These are phyloP conservation scores for Aspergillus latus DNA, from an alignment of 2,329 filamentous ascomycete genomes.

Conservation along the genomic window DNA sequence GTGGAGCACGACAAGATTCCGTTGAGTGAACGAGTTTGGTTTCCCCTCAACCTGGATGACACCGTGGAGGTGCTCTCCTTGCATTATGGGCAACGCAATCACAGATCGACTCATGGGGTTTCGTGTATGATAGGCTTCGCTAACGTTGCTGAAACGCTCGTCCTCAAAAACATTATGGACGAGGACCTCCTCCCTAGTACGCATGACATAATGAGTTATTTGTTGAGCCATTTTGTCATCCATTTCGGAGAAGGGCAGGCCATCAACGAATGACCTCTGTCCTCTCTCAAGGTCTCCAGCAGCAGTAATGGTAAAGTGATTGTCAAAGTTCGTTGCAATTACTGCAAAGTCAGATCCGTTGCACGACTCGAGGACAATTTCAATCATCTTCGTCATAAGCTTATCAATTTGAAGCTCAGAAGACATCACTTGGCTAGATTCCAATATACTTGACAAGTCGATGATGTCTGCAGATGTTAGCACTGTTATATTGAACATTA, in stretches of 20 bases:
- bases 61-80: constrained; percentile 59
- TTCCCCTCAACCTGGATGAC: constrained; percentile 63
- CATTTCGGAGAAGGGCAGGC: constrained; percentile 56
- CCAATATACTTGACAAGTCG: constrained; percentile 62
- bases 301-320: constrained; percentile 61
- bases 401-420: constrained; percentile 65
- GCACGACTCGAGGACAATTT: constrained; percentile 64
- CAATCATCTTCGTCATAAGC: constrained; percentile 62
- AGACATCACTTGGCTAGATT: constrained; percentile 65
- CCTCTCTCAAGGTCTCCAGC: constrained; percentile 58
- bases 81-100: constrained; percentile 63
- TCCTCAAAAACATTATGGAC: constrained; percentile 64
- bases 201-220: constrained; percentile 61
- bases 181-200: constrained; percentile 64
- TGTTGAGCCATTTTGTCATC: constrained; percentile 62
- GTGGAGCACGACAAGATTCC: constrained; percentile 52
- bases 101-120: constrained; percentile 60
- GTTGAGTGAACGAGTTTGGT: constrained; percentile 64
- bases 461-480: constrained; percentile 59
- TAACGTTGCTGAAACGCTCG: constrained; percentile 64
- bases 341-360: constrained; percentile 60
- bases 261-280: constrained; percentile 54
- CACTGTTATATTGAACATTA: not conserved
- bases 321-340: constrained; percentile 61
- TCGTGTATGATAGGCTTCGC: constrained; percentile 54